Conservation (phyloP, 2,329 filamentous ascomycete genomes). For the Byssochlamys sp. region DNA sequence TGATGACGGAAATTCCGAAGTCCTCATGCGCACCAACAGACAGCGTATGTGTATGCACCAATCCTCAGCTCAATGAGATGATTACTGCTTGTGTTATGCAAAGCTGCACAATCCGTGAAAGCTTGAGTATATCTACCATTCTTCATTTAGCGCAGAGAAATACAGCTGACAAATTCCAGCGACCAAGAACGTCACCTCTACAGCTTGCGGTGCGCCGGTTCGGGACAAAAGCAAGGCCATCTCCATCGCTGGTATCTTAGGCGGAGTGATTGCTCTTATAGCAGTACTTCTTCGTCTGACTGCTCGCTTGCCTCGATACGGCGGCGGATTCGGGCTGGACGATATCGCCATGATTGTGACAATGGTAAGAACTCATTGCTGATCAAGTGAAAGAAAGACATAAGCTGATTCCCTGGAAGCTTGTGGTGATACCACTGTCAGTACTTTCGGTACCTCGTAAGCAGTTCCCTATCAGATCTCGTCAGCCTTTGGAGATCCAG, state of each 20-base stretch:
- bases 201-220: slow-evolving; percentile 30
- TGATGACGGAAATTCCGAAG: slow-evolving; percentile 15
- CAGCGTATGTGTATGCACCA: slow-evolving; percentile 32
- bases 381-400: background rate
- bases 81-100: slow-evolving; percentile 26
- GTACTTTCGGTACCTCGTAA: slow-evolving; percentile 18
- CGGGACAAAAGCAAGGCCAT: slow-evolving; percentile 25
- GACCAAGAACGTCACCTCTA: slow-evolving; percentile 34
- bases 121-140: slow-evolving; percentile 19
- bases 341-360: slow-evolving; percentile 29
- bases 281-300: slow-evolving; percentile 27
- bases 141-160: background rate
- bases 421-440: slow-evolving; percentile 15
- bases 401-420: slow-evolving; percentile 3
- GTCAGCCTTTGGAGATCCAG: background rate
- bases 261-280: slow-evolving; percentile 25
- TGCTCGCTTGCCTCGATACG: slow-evolving; percentile 26
- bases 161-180: slow-evolving; percentile 11
- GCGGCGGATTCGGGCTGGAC: slow-evolving; percentile 31
- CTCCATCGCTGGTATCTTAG: slow-evolving; percentile 23
- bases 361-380: slow-evolving; percentile 12
- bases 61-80: slow-evolving; percentile 20
- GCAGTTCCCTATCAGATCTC: slow-evolving; percentile 2
- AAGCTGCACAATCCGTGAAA: slow-evolving; percentile 29
- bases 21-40: slow-evolving; percentile 31